These are phyloP conservation scores for Podospora tetraspora DNA, from an alignment of 495 filamentous ascomycete species.

Conservation along the genomic window DNA sequence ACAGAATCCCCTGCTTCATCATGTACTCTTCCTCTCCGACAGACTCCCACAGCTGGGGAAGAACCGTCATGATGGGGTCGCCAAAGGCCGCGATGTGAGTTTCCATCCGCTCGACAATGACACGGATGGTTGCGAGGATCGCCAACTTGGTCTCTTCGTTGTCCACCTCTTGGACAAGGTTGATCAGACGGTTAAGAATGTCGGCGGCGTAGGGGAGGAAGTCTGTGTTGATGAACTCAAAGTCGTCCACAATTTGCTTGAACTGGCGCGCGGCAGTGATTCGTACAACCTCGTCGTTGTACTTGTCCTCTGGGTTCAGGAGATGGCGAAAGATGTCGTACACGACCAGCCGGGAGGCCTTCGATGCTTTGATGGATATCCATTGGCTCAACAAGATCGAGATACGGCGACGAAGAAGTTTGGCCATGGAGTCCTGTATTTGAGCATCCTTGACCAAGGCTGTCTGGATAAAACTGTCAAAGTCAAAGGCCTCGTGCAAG, in stretches of 20 bases:
- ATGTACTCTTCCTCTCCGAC: conserved; percentile 77
- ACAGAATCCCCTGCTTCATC: conserved; percentile 83
- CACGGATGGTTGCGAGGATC: conserved; percentile 73
- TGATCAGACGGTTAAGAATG: conserved; percentile 63
- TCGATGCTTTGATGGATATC: conserved; percentile 67
- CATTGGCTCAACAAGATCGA: conserved; percentile 86
- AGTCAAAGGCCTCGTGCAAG: conserved; percentile 65
- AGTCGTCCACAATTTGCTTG: conserved; percentile 70
- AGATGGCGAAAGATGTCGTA: conserved; percentile 88
- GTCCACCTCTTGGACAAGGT: conserved; percentile 73
- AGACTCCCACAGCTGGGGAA: conserved; percentile 81
- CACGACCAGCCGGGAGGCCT: conserved; percentile 61
- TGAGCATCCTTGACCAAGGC: conserved; percentile 77
- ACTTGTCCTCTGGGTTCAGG: conserved; percentile 65
- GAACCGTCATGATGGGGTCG: conserved; percentile 68
- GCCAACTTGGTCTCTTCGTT: conserved; percentile 81
- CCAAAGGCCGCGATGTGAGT: conserved; percentile 67
- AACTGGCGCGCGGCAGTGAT: conserved; percentile 86
- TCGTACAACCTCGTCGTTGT: conserved; percentile 88
- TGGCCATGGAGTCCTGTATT: conserved; percentile 66
- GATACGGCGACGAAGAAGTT: conserved; percentile 80
- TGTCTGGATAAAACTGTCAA: conserved; percentile 68
- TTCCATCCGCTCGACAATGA: conserved; percentile 76
- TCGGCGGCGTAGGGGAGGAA: conserved; percentile 72
- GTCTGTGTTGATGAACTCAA: conserved; percentile 62